Evolutionary conservation across 2,329 filamentous ascomycete species (phyloP).

Genomic region (Westerdykella aurantiaca): DNA sequence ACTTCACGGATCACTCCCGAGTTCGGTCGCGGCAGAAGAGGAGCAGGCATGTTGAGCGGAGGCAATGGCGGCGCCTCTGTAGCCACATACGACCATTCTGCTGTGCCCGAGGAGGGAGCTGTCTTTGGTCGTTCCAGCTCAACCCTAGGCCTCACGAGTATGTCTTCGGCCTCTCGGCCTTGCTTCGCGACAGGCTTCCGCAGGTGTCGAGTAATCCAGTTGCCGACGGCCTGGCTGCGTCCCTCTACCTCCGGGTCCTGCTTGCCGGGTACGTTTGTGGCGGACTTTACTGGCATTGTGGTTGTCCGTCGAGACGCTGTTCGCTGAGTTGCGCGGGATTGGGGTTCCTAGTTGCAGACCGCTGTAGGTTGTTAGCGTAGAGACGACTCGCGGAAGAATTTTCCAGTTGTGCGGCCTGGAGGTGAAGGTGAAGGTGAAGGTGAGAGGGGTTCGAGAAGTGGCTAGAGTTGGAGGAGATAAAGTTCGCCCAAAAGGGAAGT

Average conservation of each 20-base stretch:
- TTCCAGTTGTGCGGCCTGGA: not conserved
- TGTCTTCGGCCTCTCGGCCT: conserved; percentile 1
- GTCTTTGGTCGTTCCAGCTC: conserved; percentile 20
- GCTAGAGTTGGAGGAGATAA: not conserved
- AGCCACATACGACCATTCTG: not conserved
- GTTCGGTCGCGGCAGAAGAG: conserved; percentile 20
- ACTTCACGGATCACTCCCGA: conserved; percentile 23
- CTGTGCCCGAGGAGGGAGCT: conserved; percentile 14
- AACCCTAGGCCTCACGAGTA: conserved; percentile 3
- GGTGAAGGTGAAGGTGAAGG: not conserved
- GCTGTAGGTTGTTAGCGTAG: too few relatives aligned
- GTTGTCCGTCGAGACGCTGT: not conserved
- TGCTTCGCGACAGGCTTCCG: conserved; percentile 17
- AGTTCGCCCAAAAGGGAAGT: not conserved
- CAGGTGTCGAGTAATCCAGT: conserved; percentile 24
- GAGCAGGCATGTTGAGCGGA: conserved; percentile 13
- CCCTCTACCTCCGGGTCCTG: conserved; percentile 11
- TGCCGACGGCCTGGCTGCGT: not conserved
- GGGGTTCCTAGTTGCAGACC: not conserved
- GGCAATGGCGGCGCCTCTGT: conserved; percentile 7
- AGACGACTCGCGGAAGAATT: too few relatives aligned
- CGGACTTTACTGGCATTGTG: not conserved
- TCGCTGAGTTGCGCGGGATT: not conserved
- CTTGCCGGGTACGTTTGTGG: conserved; percentile 4
- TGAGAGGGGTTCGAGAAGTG: not conserved